Conservation (phyloP, 139 green algal genomes). For the Desmodesmus armatus region DNA sequence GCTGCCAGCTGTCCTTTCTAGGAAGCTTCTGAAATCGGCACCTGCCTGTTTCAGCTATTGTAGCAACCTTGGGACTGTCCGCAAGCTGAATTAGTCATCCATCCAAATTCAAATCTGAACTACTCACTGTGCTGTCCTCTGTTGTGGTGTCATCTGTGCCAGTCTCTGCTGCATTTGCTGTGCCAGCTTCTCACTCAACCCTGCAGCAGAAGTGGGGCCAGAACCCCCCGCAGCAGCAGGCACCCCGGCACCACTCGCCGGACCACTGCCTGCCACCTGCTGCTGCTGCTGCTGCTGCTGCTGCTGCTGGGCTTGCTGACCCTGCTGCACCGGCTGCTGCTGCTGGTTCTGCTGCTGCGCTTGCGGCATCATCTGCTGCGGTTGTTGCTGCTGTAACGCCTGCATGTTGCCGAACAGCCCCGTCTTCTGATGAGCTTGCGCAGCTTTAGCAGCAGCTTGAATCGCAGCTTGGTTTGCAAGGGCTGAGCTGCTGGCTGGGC, state of each 20-base stretch:
- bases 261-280: background rate
- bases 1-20: too few relatives aligned
- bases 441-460: conserved; percentile 15
- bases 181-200: conserved; percentile 3
- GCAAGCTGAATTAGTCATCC: too few relatives aligned
- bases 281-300: conserved; percentile 3
- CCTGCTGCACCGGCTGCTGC: background rate
- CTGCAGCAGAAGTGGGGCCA: background rate
- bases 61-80: too few relatives aligned
- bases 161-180: too few relatives aligned
- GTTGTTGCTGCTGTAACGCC: background rate
- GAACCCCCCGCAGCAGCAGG: background rate
- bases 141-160: too few relatives aligned
- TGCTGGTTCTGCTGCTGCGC: conserved; percentile 7
- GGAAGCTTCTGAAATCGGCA: too few relatives aligned
- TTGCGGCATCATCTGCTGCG: background rate
- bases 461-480: conserved; percentile 8
- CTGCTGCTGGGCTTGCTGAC: background rate
- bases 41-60: too few relatives aligned
- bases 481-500: conserved; percentile 14
- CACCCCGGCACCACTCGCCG: background rate
- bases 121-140: too few relatives aligned
- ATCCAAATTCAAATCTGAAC: too few relatives aligned
- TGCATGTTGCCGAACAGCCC: background rate
- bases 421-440: background rate